phyloP scores from a whole-genome alignment of 805 yeast species.

The Candida nanaspora region DNA sequence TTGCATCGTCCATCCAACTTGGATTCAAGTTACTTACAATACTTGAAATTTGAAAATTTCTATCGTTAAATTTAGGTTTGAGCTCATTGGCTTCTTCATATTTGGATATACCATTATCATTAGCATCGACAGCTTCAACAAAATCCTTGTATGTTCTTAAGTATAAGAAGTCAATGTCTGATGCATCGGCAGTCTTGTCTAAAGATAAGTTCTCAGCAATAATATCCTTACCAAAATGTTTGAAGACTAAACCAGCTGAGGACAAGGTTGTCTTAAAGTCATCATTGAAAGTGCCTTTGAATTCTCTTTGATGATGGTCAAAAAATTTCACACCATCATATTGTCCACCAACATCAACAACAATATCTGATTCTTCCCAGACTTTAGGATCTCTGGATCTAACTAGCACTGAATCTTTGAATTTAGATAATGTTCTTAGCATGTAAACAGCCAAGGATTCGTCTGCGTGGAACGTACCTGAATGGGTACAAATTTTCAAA shows the following conservation, averaged over 20 bases:
- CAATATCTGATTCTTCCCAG: conserved; percentile 85
- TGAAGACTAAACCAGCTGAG: conserved; percentile 90
- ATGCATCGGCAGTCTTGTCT: conserved; percentile 23
- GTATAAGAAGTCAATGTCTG: conserved; percentile 58
- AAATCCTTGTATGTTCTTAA: conserved; percentile 78
- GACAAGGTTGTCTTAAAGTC: conserved; percentile 71
- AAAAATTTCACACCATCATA: conserved; percentile 81
- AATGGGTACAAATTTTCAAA: conserved; percentile 76
- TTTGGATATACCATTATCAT: conserved; percentile 86
- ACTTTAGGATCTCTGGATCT: conserved; percentile 79
- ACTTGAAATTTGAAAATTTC: conserved; percentile 69
- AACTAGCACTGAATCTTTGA: conserved; percentile 54
- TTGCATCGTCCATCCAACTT: conserved; percentile 65
- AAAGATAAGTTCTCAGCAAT: conserved; percentile 45
- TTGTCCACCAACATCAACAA: conserved; percentile 90
- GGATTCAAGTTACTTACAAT: conserved; percentile 80
- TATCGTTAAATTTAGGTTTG: conserved; percentile 61
- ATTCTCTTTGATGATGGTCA: conserved; percentile 96
- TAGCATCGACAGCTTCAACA: conserved; percentile 89
- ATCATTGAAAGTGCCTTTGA: conserved; percentile 62
- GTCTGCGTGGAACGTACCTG: conserved; percentile 96
- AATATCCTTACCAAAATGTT: conserved; percentile 72
- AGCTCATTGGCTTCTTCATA: conserved; percentile 45
- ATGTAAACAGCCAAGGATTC: conserved; percentile 91
- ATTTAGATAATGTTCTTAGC: conserved; percentile 67